These are phyloP conservation scores for Aspergillus sp. DNA, from an alignment of 2,329 filamentous ascomycete species.

Conservation along the genomic window DNA sequence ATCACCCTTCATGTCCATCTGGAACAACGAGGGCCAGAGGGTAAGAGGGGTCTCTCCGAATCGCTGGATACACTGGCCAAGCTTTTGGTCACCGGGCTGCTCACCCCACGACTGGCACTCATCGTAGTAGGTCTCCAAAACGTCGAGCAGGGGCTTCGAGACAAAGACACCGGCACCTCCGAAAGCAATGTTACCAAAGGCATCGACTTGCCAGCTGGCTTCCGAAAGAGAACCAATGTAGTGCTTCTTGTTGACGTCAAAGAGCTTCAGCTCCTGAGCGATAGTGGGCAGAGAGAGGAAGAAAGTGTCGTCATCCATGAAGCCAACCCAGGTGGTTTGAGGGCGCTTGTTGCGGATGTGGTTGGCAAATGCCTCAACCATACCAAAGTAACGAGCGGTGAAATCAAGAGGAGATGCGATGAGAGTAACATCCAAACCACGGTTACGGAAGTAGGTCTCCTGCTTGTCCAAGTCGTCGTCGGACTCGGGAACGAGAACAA, in stretches of 20 bases:
- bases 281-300: conserved; percentile 36
- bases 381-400: conserved; percentile 40
- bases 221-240: conserved; percentile 42
- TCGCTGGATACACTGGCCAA: conserved; percentile 38
- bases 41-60: conserved; percentile 36
- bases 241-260: conserved; percentile 36
- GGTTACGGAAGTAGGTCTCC: conserved; percentile 38
- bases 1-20: conserved; percentile 41
- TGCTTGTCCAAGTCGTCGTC: conserved; percentile 35
- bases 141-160: conserved; percentile 35
- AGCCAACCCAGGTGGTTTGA: conserved; percentile 38
- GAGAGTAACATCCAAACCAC: conserved; percentile 36
- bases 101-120: conserved; percentile 40
- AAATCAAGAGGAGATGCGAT: conserved; percentile 36
- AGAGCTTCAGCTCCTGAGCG: conserved; percentile 34
- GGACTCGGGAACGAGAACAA: conserved; percentile 38
- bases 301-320: conserved; percentile 42
- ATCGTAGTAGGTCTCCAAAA: conserved; percentile 34
- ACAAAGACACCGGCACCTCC: conserved; percentile 42
- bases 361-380: conserved; percentile 36
- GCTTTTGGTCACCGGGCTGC: conserved; percentile 41
- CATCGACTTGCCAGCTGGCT: conserved; percentile 40
- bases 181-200: conserved; percentile 40
- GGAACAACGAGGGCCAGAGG: conserved; percentile 38
- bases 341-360: conserved; percentile 34